These are phyloP conservation scores for Pulveroboletus frians DNA, from an alignment of 768 basidiomycete species.

Conservation along the genomic window DNA sequence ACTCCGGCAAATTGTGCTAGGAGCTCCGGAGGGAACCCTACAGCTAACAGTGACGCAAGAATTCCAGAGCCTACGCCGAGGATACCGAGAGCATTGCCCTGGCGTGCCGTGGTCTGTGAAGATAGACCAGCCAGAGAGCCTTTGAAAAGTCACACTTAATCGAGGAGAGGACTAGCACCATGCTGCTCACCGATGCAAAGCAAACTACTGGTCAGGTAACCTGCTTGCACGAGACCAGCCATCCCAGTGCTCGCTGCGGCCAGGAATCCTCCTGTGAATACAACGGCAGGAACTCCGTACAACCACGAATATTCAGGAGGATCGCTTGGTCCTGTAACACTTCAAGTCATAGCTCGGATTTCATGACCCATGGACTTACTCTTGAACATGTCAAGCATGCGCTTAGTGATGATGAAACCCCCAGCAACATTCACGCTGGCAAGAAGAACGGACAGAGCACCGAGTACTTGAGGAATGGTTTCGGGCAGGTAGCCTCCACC, in stretches of 20 bases:
- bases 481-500: slow-evolving; percentile 81
- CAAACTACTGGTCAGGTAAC: slow-evolving; percentile 80
- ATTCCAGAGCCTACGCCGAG: slow-evolving; percentile 81
- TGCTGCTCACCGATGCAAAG: slow-evolving; percentile 65
- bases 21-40: slow-evolving; percentile 72
- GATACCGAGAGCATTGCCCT: slow-evolving; percentile 86
- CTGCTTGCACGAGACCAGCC: slow-evolving; percentile 83
- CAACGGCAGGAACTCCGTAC: slow-evolving; percentile 71
- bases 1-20: slow-evolving; percentile 76
- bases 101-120: slow-evolving; percentile 77
- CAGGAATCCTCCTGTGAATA: slow-evolving; percentile 81
- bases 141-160: slow-evolving; percentile 22
- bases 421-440: slow-evolving; percentile 87
- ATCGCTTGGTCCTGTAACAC: slow-evolving; percentile 60
- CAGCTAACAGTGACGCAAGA: slow-evolving; percentile 73
- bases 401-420: slow-evolving; percentile 84
- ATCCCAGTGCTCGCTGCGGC: slow-evolving; percentile 80
- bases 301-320: slow-evolving; percentile 87
- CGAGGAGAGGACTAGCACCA: background rate
- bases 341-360: slow-evolving; percentile 1
- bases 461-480: slow-evolving; percentile 74
- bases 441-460: slow-evolving; percentile 78
- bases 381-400: slow-evolving; percentile 93
- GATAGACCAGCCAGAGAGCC: slow-evolving; percentile 75
- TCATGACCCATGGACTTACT: slow-evolving; percentile 38